Evolutionary conservation across 139 green algal species (phyloP), one percentile per base, ranked within the genome.

Genomic region (Chlorella sp.): DNA sequence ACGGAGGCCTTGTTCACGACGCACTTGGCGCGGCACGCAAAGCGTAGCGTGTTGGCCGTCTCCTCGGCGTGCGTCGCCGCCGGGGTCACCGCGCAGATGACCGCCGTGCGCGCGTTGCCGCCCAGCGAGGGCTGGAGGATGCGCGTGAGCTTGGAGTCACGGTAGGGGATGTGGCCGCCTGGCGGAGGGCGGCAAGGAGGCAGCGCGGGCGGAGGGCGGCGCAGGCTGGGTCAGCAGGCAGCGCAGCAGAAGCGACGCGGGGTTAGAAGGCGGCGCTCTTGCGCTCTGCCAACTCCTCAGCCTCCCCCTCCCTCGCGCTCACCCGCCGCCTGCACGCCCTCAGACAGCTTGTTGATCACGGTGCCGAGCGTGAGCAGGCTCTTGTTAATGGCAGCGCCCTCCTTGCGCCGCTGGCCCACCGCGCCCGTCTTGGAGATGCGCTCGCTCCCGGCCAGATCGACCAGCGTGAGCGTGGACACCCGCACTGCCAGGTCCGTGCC

Each of bases 341-440:
- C 87, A 5, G 80, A 84, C 46, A 97, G 79, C 81, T 93, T 91
- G 60, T 89, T 79, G 46, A 97, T 95, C 2, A 98, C 93, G 9
- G 88, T 95, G 25, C 93, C 90, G 21, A 98, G 86, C 1, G 94
- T 96, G 7, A 97, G 85, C 71, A 98, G 76, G 36, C 83, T 92
- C 80, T 93, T 94, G 87, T 98, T 98, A 86, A 98, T 98, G 88
- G 87, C 95, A 27, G 79, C 79, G n/a, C 91, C 95, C 81, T 98
- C 77, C 97, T 97, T 81, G 92, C 88, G 27, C n/a, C 94, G 87
- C 38, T 94, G 80, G 21, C 94, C 94, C 77, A 95, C 92, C 1
- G 94, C 92, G 9, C 90, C 90, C 8, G 95, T 98, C 87, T 98
- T 98, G 50, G 83, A 77, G 21, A 95, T 74, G 33, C 93, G 87